These are phyloP conservation scores for Tolypocladium tundrense DNA, from an alignment of 2,329 filamentous ascomycete genomes.

Conservation along the genomic window DNA sequence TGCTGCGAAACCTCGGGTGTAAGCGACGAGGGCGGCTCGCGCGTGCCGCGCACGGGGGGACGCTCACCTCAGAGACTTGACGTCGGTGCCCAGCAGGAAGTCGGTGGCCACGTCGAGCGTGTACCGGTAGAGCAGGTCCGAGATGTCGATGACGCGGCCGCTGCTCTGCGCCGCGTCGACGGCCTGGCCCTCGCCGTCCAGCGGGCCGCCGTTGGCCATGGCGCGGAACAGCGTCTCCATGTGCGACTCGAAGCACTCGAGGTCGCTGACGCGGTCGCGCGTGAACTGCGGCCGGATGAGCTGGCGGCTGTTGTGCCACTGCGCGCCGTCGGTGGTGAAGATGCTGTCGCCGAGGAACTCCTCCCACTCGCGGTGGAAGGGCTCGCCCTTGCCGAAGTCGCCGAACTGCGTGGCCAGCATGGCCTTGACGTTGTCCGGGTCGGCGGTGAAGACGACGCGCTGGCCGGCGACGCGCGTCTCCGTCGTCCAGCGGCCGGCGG, in stretches of 20 bases:
- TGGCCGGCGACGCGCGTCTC: conserved; percentile 45
- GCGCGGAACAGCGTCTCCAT: conserved; percentile 61
- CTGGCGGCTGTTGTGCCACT: conserved; percentile 73
- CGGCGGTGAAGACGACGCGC: conserved; percentile 65
- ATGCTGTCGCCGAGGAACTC: conserved; percentile 65
- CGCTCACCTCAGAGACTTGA: conserved; percentile 47
- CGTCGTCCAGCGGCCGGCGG: conserved; percentile 40
- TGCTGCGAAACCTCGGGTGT: conserved; percentile 20
- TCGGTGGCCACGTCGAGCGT: conserved; percentile 80
- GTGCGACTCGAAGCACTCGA: conserved; percentile 73
- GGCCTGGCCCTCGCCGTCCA: conserved; percentile 49
- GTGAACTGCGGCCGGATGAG: conserved; percentile 81
- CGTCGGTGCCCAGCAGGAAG: conserved; percentile 71
- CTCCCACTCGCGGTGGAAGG: conserved; percentile 66
- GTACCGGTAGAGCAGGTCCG: conserved; percentile 72
- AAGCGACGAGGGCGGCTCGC: neutral
- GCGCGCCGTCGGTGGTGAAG: conserved; percentile 68
- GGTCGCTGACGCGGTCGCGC: conserved; percentile 71
- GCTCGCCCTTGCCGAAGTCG: conserved; percentile 72
- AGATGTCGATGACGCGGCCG: conserved; percentile 55
- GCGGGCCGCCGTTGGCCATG: conserved; percentile 47
- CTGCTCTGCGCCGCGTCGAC: conserved; percentile 55
- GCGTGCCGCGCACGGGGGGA: no score
- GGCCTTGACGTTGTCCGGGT: conserved; percentile 85
- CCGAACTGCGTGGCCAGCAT: conserved; percentile 73